Base-by-base conservation (phyloP, 2,329 filamentous ascomycete genomes). In the Pseudonectria buxi region DNA sequence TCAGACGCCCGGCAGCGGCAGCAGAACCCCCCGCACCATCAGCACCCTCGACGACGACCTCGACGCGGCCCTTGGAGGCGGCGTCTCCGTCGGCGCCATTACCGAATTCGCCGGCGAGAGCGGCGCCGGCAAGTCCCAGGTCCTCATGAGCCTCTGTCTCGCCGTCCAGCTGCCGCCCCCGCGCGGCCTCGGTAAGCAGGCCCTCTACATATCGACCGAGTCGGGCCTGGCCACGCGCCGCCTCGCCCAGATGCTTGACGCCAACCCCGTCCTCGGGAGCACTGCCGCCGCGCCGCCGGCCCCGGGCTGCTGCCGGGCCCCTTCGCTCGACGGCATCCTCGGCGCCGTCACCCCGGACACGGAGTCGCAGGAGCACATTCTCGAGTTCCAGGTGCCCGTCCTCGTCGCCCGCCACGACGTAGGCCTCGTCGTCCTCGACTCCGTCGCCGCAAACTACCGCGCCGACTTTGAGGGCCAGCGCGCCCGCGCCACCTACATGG, bases 131-230 rank as follows among this genome's bases (percentile, higher is more conserved):
- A 98, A 98, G 72, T 95, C 92, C 2, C 92, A 98, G 60, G 78
- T 95, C 53, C 80, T 96, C 18, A 75, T 96, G 18, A 81, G 82
- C 14, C 74, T 98, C 18, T 79, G 94, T 29, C 78, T 96, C 24
- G 75, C 89, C 24, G 81, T 82, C 12, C 92, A 98, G 60, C 80
- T 96, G 4, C 79, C 85, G 3, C 64, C 78, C 1, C 84, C 86
- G 0, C 69, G 71, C 28, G 87, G 86, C 6, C 71, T 88, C 1
- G 74, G 74, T 26, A 78, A 79, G 41, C 74, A 79, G n/a, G 83
- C 86, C 1, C 72, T 98, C 25, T 98, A 98, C 68, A 85, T 98
- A 52, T 94, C 89, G 2, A 96, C 92, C 28, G 92, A 98, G 64
- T 81, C 87, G 0, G 72, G 85, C 1, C 74, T 98, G 2, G 80